Evolutionary conservation across 345 rosid genomes (phyloP), one percentile per base, ranked within the genome.

Genomic region (Pistacia integerrima): DNA sequence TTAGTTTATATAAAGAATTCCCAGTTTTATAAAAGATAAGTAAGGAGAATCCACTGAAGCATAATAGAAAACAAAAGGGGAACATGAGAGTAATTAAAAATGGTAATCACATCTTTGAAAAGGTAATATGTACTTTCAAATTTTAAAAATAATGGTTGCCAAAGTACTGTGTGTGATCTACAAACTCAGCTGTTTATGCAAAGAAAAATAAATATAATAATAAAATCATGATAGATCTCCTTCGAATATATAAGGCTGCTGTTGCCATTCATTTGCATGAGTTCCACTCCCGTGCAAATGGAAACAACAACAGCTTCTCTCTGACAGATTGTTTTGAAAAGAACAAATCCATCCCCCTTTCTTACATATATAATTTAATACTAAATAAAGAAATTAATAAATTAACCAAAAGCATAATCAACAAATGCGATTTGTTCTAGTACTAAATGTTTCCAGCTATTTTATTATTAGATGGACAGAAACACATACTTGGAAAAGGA

Each of bases 81-180:
- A 63, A 78, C 38, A 41, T 1, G 22, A 63, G 35, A 30, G 63
- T 16, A 49, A 59, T 73, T 78, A 76, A 57, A 78, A 70, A 70
- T 79, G 62, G 51, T 64, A 61, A 78, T 57, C 64, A 51, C 64
- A 81, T 77, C 75, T 51, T 59, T 48, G 20, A 70, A 86, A 86
- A 83, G 80, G 83, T 64, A 75, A 33, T 17, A 8, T 83, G 87
- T 83, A 83, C 87, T 84, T 85, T 65, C 78, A 77, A 72, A 58
- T 11, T 56, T 68, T 72, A 82, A 79, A 48, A 84, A 85, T 62
- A 18, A 68, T 74, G 84, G 73, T 73, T 79, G 74, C 78, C 80
- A 82, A 72, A 76, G 55, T 35, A 54, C 61, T 30, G 33, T 11
- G 33, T 11, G 49, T 69, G 69, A 75, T 64, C 49, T 35, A 64